Base-by-base conservation (phyloP, 768 basidiomycete species). In the Suillus occidentalis region DNA sequence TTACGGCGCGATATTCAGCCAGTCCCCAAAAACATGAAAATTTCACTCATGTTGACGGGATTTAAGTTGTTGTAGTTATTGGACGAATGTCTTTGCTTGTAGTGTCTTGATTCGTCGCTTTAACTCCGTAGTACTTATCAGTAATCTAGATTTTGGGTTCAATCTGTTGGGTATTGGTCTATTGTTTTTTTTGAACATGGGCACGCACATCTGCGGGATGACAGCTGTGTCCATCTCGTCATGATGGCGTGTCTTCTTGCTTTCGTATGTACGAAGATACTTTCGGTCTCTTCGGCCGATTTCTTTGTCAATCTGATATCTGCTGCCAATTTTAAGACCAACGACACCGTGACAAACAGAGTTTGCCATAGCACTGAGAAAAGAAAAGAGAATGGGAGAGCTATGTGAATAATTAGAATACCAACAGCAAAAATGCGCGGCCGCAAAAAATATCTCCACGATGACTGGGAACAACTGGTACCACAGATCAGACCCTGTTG, bases 21-120 rank as follows among this genome's bases (percentile, higher is more conserved):
- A 61, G 47, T 62, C 62, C n/a, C 62, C 62, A 18, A 62, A 62
- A 25, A 7, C 50, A 40, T 62, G 52, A 53, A 6, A 4, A 53
- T 31, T 20, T 20, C 28, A 7, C 20, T 18, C 9, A 12, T 53
- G 4, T 10, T 5, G 4, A 20, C 22, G 20, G 18, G 10, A 18
- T 7, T 16, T 8, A 8, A 5, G 7, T 53, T 31, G 16, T 20
- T 53, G 18, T 14, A 42, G 40, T 42, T 16, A 42, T 42, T 42
- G 40, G 40, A 42, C 40, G 14, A 16, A 42, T 16, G 6, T 42
- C 14, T 16, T 42, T 42, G 40, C 16, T 42, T 42, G 6, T 39
- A 39, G 37, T 39, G 1, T 39, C 37, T 39, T 42, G 31, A 34
- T 18, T 28, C 20, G 31, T 34, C 7, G 18, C 18, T 53, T 53